Base-by-base conservation (phyloP, 1,284 basidiomycete species). In the Clitocybe nebularis region DNA sequence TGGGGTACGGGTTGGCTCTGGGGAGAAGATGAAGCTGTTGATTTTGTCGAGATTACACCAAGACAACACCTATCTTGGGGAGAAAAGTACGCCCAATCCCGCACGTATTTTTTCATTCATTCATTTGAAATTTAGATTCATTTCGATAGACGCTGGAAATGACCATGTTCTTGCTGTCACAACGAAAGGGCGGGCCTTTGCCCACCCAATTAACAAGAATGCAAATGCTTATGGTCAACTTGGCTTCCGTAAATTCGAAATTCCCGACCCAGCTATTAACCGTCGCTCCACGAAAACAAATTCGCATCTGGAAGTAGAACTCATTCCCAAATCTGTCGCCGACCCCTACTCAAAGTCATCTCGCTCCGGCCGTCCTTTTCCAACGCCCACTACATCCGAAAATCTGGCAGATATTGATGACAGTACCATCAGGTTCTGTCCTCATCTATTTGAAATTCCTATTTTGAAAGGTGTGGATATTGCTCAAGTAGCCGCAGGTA, bases 221-320 rank as follows among this genome's bases (percentile, higher is more conserved):
- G 93, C 84, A n/a, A 97, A 98, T 64, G 68, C 74, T 0, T 80
- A 84, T 60, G 89, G 91, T 1, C 94, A 97, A 63, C 80, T 97
- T 8, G 93, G 92, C 9, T 76, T 82, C 57, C 79, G 71, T 53
- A 84, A 75, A 52, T 73, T 84, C 49, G 69, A 75, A 47, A 68
- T 85, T 33, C 69, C 73, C 8, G 63, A 66, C 36, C 66, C 66
- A 20, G 52, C 60, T 16, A 46, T 44, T 29, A 45, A 48, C 28
- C 41, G 46, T 33, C 48, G 33, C 16, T 50, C 51, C 40, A 49
- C 43, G n/a, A n/a, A n/a, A n/a, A 49, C 47, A 14, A 52, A 58
- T 23, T 44, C 60, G 33, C 45, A 62, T 28, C 67, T 76, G 4
- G 55, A 71, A n/a, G 67, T 81, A 1, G 78, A 85, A 44, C 70